Evolutionary conservation across 2,329 filamentous ascomycete species (phyloP).

Genomic region (Aspergillus sp.): DNA sequence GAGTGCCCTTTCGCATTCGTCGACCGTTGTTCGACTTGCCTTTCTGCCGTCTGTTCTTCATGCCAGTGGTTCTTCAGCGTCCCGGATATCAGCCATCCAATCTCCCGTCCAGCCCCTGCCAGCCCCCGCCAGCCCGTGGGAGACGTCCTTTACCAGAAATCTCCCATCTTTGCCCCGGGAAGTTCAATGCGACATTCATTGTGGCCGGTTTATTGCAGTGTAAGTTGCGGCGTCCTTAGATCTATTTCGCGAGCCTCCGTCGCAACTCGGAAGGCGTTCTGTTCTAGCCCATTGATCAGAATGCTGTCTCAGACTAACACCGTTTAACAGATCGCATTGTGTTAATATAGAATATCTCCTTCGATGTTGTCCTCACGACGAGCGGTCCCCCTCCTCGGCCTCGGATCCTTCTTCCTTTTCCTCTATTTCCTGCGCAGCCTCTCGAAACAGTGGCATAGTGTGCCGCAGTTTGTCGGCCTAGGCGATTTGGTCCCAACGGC

Average conservation of each 20-base stretch:
- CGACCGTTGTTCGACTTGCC: background rate
- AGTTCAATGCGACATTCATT: background rate
- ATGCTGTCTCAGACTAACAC: no score
- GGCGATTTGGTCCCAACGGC: conserved; percentile 20
- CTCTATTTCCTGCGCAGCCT: conserved; percentile 20
- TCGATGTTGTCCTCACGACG: conserved; percentile 27
- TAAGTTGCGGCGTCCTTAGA: background rate
- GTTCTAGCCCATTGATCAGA: background rate
- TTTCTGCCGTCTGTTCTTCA: background rate
- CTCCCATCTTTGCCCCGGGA: background rate
- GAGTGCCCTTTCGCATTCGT: no score
- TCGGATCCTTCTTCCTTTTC: conserved; percentile 22
- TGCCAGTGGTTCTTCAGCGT: background rate
- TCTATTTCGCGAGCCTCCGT: background rate
- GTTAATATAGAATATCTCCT: conserved; percentile 4
- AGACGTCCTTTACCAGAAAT: background rate
- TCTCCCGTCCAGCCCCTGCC: background rate
- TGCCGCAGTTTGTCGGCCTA: conserved; percentile 29
- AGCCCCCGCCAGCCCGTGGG: background rate
- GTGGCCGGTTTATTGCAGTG: background rate
- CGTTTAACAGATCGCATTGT: background rate
- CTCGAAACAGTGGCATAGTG: conserved; percentile 25
- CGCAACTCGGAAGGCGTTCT: background rate
- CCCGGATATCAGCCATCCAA: background rate
- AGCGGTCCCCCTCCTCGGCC: conserved; percentile 21